These are phyloP conservation scores for Bolboschoenoplectus hybrid DNA, from an alignment of 202 grass and related monocot species.

Conservation along the genomic window DNA sequence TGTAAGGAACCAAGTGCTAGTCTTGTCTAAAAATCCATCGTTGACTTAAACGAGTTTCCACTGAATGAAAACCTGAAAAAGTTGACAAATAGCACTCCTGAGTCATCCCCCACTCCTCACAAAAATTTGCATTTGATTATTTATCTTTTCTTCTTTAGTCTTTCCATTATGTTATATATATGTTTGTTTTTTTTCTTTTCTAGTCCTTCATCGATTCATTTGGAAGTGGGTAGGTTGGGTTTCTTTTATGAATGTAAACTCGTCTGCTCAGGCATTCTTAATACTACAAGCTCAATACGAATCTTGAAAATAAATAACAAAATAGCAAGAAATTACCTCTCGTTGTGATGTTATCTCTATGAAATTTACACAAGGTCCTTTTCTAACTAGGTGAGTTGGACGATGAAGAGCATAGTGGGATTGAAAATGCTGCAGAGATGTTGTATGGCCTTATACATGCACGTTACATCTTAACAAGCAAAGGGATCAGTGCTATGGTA, in stretches of 20 bases:
- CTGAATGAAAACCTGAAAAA: background rate
- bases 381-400: slow-evolving; percentile 59
- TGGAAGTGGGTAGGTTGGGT: background rate
- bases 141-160: background rate
- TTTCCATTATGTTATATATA: background rate
- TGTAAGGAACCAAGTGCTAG: background rate
- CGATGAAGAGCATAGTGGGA: slow-evolving; percentile 76
- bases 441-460: slow-evolving; percentile 89
- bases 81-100: background rate
- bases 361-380: background rate
- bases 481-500: slow-evolving; percentile 84
- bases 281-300: background rate
- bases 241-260: background rate
- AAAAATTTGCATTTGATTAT: background rate
- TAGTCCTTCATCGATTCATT: background rate
- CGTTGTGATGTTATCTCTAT: slow-evolving; percentile 12
- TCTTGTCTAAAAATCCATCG: background rate
- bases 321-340: background rate
- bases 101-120: background rate
- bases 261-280: background rate
- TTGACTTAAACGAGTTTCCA: background rate
- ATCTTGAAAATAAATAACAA: background rate
- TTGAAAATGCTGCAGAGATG: slow-evolving; percentile 95
- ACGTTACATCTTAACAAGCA: slow-evolving; percentile 79
- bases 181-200: background rate